A percentile compares a stretch with the other conserved stretches of the same genome.
Conservation (phyloP, 1,284 basidiomycete species). For the Tylopilus orsonianus region DNA sequence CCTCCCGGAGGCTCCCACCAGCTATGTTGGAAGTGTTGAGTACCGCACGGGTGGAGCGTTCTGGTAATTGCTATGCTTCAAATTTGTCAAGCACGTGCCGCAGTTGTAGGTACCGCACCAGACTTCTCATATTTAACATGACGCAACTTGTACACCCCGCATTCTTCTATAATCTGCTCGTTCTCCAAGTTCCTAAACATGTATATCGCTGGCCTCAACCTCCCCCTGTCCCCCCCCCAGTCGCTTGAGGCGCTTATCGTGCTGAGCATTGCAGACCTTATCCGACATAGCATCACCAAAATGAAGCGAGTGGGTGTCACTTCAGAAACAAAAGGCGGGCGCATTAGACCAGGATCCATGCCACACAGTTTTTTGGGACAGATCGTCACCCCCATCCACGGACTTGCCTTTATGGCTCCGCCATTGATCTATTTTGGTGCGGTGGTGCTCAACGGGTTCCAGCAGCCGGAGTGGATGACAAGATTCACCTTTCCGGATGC, state of each 20-base stretch:
- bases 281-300: neutral
- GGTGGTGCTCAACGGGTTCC: conserved; percentile 21
- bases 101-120: no score
- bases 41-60: no score
- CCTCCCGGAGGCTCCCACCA: no score
- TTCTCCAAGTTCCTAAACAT: no score
- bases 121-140: no score
- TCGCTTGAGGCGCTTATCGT: conserved; percentile 23
- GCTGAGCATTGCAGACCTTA: conserved; percentile 5
- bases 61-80: no score
- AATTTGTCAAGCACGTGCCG: no score
- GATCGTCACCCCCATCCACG: conserved; percentile 20
- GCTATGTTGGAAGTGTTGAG: no score
- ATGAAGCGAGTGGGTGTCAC: neutral
- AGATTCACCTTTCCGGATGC: conserved; percentile 14
- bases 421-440: conserved; percentile 19
- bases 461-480: conserved; percentile 29
- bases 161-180: no score
- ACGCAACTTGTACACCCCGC: no score
- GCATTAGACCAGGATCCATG: conserved; percentile 8
- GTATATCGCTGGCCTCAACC: conserved; percentile 12
- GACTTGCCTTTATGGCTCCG: conserved; percentile 8
- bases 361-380: conserved; percentile 16
- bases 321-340: conserved; percentile 19
- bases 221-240: conserved; percentile 10